Base-by-base conservation (phyloP, 352 stramenopile species). In the Stephanocyclus meneghinianus region DNA sequence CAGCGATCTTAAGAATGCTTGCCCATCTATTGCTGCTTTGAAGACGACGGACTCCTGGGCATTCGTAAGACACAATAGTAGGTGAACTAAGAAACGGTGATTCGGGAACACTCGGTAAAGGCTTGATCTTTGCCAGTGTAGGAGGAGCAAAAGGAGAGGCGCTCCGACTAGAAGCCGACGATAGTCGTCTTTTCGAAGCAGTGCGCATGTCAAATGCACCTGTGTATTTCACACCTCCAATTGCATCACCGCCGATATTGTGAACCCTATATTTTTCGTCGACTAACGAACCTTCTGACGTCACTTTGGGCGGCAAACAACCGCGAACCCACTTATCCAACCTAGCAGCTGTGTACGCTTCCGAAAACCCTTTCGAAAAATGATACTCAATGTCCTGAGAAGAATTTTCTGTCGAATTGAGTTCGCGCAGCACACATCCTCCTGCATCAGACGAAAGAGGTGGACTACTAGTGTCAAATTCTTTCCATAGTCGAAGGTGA, bases 401-500 rank as follows among this genome's bases (percentile, higher is more conserved):
- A 16, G 16, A 53, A 13, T 2, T n/a, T 32, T 51, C 37, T 66
- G 10, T 6, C 1, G 35, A 35, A 44, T 16, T n/a, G n/a, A 32
- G 6, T 68, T 78, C 71, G 45, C 61, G 42, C 2, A 78, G 50
- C 18, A 78, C 50, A 45, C 50, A 68, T 2, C 40, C 57, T 32
- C 15, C 57, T 32, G 18, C 9, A 26, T 51, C 21, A 51, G 30
- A 42, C 26, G 60, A 59, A 10, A 67, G 35, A 40, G 1, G 32
- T 8, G 68, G 44, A 16, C 51, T 69, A 15, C 48, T 44, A 8
- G 60, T 62, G 35, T 74, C 55, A 2, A 83, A 62, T 53, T 83
- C 45, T 67, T 65, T 80, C 79, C 73, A 86, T 50, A 56, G 62
- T 15, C 44, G 37, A 21, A 80, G 50, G 13, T 66, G 59, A 64